Percentiles rank a stretch among this genome's conserved stretches.
phyloP scores from a whole-genome alignment of 495 filamentous ascomycete species.

The Tuber magnatum region DNA sequence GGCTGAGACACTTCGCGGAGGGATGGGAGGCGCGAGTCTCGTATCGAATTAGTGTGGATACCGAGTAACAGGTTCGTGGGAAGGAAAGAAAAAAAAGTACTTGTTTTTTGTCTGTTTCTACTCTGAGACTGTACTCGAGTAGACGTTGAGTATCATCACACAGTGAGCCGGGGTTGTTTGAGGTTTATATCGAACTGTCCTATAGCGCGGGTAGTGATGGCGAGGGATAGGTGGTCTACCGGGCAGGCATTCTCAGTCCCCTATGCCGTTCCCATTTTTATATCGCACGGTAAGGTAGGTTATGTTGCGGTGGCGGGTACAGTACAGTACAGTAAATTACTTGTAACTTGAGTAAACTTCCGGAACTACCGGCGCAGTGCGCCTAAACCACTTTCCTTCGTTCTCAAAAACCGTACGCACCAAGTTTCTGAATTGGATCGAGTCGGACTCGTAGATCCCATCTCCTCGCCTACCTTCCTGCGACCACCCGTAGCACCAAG shows the following conservation, averaged over 20 bases:
- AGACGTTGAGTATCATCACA: not conserved
- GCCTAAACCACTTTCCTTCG: not conserved
- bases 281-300: not conserved
- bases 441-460: slow-evolving; percentile 10
- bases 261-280: not conserved
- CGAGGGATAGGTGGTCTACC: not conserved
- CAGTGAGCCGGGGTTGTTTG: not conserved
- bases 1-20: not conserved
- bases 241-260: not conserved
- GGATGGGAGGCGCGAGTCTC: not conserved
- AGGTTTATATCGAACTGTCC: not conserved
- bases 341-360: not conserved
- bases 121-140: slow-evolving; percentile 33
- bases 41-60: slow-evolving; percentile 9
- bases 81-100: slow-evolving; percentile 2
- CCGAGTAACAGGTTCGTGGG: slow-evolving; percentile 30
- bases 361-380: not conserved
- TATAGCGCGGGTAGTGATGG: not conserved
- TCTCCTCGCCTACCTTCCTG: slow-evolving; percentile 19
- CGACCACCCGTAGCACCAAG: slow-evolving; percentile 12
- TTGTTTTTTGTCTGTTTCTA: slow-evolving; percentile 22
- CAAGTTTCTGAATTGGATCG: not conserved
- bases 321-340: too few species aligned
- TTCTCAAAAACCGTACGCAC: not conserved
- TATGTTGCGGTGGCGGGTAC: not conserved